phyloP scores from a whole-genome alignment of 2,329 filamentous ascomycete species.

The Colletotrichum coccodes region DNA sequence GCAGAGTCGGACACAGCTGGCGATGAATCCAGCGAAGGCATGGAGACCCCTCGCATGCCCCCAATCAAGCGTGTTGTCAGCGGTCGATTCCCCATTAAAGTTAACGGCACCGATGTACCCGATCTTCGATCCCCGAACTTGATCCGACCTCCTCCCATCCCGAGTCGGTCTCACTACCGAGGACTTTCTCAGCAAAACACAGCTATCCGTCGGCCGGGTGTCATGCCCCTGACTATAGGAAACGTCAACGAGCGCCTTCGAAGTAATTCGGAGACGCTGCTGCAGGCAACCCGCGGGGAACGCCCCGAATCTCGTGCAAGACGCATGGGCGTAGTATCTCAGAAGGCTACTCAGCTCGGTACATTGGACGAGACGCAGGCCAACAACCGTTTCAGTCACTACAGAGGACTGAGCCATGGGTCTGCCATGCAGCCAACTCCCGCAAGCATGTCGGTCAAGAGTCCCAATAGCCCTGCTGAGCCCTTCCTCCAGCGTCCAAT shows the following conservation, averaged over 20 bases:
- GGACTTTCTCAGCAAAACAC: constrained; percentile 76
- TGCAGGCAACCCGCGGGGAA: constrained; percentile 59
- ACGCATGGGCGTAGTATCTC: constrained; percentile 73
- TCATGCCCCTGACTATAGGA: constrained; percentile 77
- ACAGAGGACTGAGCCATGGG: constrained; percentile 74
- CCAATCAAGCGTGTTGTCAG: constrained; percentile 69
- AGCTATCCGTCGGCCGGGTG: constrained; percentile 73
- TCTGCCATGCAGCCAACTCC: constrained; percentile 71
- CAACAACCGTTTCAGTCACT: constrained; percentile 75
- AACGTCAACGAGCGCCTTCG: constrained; percentile 75
- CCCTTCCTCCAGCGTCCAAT: constrained; percentile 66
- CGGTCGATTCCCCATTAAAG: constrained; percentile 75
- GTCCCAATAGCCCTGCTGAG: constrained; percentile 70
- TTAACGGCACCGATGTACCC: constrained; percentile 77
- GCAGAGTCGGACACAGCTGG: constrained; percentile 65
- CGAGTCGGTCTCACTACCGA: constrained; percentile 83
- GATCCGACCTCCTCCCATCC: constrained; percentile 79
- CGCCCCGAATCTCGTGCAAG: constrained; percentile 65
- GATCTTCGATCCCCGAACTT: constrained; percentile 75
- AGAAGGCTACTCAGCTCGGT: constrained; percentile 68
- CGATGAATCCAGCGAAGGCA: constrained; percentile 76
- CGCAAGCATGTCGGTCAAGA: constrained; percentile 52
- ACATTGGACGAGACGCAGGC: constrained; percentile 71
- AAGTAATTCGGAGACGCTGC: constrained; percentile 71
- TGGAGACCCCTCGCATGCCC: constrained; percentile 81